Evolutionary conservation across 768 basidiomycete genomes (phyloP).

Genomic region (Suillus brevipes): DNA sequence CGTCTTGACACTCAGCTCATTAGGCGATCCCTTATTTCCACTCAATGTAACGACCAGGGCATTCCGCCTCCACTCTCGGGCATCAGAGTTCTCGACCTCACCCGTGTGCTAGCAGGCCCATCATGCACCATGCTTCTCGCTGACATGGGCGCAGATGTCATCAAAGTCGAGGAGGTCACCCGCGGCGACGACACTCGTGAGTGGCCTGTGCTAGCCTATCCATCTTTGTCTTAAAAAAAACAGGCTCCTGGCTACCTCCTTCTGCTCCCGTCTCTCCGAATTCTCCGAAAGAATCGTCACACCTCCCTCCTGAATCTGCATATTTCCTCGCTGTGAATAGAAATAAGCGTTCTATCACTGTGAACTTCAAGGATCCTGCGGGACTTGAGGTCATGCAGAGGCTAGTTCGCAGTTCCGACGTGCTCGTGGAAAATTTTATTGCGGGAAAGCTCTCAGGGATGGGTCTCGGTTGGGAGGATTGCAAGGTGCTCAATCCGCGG

Average conservation of each 20-base stretch:
- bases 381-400: slow-evolving; percentile 75
- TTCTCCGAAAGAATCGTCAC: slow-evolving; percentile 52
- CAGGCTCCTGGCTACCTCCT: slow-evolving; percentile 69
- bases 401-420: slow-evolving; percentile 72
- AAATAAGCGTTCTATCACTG: slow-evolving; percentile 86
- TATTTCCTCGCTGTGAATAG: slow-evolving; percentile 90
- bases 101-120: slow-evolving; percentile 89
- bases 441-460: slow-evolving; percentile 82
- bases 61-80: slow-evolving; percentile 81
- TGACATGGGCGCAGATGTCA: slow-evolving; percentile 89
- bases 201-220: slow-evolving; percentile 23
- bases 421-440: slow-evolving; percentile 88
- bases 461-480: slow-evolving; percentile 86
- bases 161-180: slow-evolving; percentile 83
- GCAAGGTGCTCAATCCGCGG: slow-evolving; percentile 70
- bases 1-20: neutral
- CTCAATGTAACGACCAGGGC: slow-evolving; percentile 30
- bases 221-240: slow-evolving; percentile 15
- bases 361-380: slow-evolving; percentile 80
- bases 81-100: slow-evolving; percentile 83
- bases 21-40: slow-evolving; percentile 2
- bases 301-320: slow-evolving; percentile 86
- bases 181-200: slow-evolving; percentile 89
- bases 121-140: slow-evolving; percentile 93
- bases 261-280: slow-evolving; percentile 50